Percentiles rank a stretch among this genome's conserved stretches.
Conservation (phyloP, 352 stramenopile species). For the Lagenidium sp. region DNA sequence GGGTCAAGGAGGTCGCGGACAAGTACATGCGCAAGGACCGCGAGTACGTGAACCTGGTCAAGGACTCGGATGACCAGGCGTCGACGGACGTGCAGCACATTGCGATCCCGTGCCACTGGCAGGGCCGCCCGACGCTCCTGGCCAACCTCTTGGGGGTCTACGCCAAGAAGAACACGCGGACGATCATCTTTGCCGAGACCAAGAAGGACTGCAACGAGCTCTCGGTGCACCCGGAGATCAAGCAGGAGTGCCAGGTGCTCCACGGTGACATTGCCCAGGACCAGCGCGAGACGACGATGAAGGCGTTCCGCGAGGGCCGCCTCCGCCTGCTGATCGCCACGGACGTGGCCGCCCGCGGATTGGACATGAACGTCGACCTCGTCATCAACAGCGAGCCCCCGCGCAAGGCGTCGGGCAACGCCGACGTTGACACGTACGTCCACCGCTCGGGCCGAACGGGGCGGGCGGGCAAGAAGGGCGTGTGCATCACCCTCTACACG, state of each 20-base stretch:
- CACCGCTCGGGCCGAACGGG: conserved; percentile 97
- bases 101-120: conserved; percentile 90
- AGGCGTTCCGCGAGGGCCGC: conserved; percentile 93
- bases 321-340: conserved; percentile 95
- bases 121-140: conserved; percentile 66
- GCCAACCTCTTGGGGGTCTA: conserved; percentile 77
- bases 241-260: conserved; percentile 84
- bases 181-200: conserved; percentile 93
- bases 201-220: conserved; percentile 95
- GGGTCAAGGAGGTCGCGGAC: conserved; percentile 87
- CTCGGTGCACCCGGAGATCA: conserved; percentile 81
- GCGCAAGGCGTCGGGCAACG: conserved; percentile 68
- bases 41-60: conserved; percentile 90
- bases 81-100: conserved; percentile 91
- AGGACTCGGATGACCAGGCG: conserved; percentile 82
- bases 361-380: conserved; percentile 97
- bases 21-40: conserved; percentile 88
- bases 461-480: conserved; percentile 92
- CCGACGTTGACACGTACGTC: conserved; percentile 97
- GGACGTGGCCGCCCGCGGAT: conserved; percentile 93
- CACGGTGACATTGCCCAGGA: conserved; percentile 97
- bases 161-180: conserved; percentile 82
- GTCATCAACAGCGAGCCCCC: conserved; percentile 95
- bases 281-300: conserved; percentile 96
- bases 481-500: conserved; percentile 96